Evolutionary conservation across 805 yeast genomes (phyloP), one percentile per base, ranked within the genome.

Genomic region (Kodamaea sagamina): DNA sequence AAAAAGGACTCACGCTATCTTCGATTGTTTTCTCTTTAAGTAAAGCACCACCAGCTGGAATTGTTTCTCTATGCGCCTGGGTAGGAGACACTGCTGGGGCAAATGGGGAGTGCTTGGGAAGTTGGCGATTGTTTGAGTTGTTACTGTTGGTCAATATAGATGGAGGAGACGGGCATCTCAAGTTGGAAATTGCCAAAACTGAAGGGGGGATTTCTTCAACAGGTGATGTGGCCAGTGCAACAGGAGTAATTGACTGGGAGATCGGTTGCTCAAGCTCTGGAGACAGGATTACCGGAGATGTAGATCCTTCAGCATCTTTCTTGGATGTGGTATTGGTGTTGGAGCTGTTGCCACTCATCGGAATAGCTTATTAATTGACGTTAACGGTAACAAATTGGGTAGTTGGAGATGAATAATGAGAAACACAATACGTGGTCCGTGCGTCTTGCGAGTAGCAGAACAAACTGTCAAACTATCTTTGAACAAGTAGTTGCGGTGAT

Each of bases 161-260:
- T 1, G 88, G 86, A n/a, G 88, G 87, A 4, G 86, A 81, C 1
- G 87, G 86, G 50, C 86, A 79, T 47, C 83, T 69, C 42, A 81
- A 59, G 55, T 72, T 77, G 6, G 86, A 78, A 25, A 79, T 62
- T 0, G 86, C 84, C 60, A 77, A 57, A 9, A 74, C 79, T 27
- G 81, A 72, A 3, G 84, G 82, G 0, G 77, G 72, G 34, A 57
- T 51, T 25, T 52, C 57, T 3, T 44, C 49, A 13, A 34, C 35
- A n/a, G 27, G 32, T n/a, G 41, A 31, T 2, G 36, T 21, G 2
- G 10, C 15, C 17, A 17, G 34, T 7, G 34, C 34, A 29, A 29
- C 34, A 13, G 15, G 32, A 4, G 38, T 22, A 7, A 35, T 15
- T 13, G 27, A 35, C 11, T 15, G 4, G 11, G 18, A 6, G 4